Evolutionary conservation across 2,329 filamentous ascomycete genomes (phyloP).

Genomic region (Chaetomiaceae sp.): DNA sequence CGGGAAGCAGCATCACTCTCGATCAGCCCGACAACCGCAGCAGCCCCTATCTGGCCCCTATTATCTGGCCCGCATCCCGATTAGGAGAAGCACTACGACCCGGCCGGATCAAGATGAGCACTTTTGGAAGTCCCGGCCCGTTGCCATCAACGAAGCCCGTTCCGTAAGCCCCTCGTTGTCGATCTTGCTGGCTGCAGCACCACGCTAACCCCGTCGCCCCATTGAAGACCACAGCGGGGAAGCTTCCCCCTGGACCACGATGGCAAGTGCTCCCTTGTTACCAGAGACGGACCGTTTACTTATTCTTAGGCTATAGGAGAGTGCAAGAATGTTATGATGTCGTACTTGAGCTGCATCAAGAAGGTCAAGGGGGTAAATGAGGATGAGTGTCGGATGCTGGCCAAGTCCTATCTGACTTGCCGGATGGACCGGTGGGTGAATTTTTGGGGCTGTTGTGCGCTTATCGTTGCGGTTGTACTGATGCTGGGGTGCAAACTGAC

Average conservation of each 20-base stretch:
- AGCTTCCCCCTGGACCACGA: conserved; percentile 97
- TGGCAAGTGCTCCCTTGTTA: conserved; percentile 38
- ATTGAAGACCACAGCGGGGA: conserved; percentile 72
- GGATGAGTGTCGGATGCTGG: conserved; percentile 74
- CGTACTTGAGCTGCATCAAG: conserved; percentile 84
- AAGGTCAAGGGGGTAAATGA: conserved; percentile 79
- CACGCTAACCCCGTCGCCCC: background rate
- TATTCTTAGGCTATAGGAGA: conserved; percentile 56
- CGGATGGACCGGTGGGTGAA: conserved; percentile 82
- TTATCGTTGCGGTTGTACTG: background rate
- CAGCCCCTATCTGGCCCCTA: no score
- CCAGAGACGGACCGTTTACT: background rate
- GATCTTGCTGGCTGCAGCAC: background rate
- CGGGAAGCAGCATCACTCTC: background rate
- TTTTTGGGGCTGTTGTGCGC: background rate
- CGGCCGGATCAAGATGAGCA: conserved; percentile 26
- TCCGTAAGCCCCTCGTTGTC: conserved; percentile 33
- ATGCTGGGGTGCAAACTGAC: conserved; percentile 3
- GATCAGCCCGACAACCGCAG: no score
- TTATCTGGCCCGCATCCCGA: no score
- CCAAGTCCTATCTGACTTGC: conserved; percentile 84
- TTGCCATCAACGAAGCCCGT: conserved; percentile 30
- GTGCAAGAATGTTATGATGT: conserved; percentile 83
- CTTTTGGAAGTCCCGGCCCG: conserved; percentile 30
- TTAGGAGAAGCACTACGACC: no score